Conservation (phyloP, 2,329 filamentous ascomycete species). For the Biscogniauxia marginata region DNA sequence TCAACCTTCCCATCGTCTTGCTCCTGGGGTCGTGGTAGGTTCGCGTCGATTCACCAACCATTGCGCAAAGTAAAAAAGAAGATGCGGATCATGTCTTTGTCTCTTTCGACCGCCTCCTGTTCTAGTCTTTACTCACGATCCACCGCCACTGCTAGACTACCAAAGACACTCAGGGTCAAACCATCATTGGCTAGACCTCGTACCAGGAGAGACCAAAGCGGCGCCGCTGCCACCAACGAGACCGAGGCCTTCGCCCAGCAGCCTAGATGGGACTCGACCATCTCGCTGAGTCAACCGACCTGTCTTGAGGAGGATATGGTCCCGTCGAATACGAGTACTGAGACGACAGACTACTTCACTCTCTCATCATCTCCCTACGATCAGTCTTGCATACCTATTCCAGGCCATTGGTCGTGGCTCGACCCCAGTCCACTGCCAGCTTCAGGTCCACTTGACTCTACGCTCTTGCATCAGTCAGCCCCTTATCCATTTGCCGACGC, state of each 20-base stretch:
- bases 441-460: slow-evolving; percentile 1
- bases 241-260: slow-evolving; percentile 2
- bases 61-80: slow-evolving; percentile 20
- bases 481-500: slow-evolving; percentile 3
- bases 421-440: background rate
- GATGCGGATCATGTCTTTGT: slow-evolving; percentile 11
- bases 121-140: slow-evolving; percentile 9
- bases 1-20: slow-evolving; percentile 9
- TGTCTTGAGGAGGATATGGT: slow-evolving; percentile 5
- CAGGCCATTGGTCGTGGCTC: slow-evolving; percentile 5
- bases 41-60: slow-evolving; percentile 16
- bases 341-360: slow-evolving; percentile 7
- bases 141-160: slow-evolving; percentile 10
- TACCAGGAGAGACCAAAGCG: slow-evolving; percentile 4
- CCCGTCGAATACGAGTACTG: slow-evolving; percentile 5
- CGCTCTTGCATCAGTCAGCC: slow-evolving; percentile 6
- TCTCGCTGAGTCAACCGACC: slow-evolving; percentile 4
- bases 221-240: background rate
- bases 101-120: slow-evolving; percentile 8
- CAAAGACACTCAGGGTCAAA: slow-evolving; percentile 4
- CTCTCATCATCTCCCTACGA: slow-evolving; percentile 12
- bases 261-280: slow-evolving; percentile 7
- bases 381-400: slow-evolving; percentile 1
- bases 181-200: slow-evolving; percentile 10
- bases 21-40: slow-evolving; percentile 11